Evolutionary conservation across 176 grass and related monocot genomes (phyloP).

Genomic region (Eleusine coracana): DNA sequence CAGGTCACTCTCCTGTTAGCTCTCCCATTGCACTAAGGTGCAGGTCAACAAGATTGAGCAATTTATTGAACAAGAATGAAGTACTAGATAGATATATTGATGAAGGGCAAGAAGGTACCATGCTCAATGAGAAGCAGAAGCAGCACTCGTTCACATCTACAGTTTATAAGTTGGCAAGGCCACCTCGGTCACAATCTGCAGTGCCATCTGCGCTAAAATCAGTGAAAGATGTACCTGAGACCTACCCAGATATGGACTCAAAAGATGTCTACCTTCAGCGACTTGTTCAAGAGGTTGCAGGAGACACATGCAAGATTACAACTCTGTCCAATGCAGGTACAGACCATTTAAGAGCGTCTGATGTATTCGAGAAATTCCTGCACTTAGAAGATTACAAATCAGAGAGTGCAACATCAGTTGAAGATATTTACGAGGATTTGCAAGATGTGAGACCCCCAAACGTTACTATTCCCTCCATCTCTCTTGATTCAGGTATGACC

Average conservation of each 20-base stretch:
- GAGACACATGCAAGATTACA: constrained; percentile 20
- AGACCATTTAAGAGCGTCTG: constrained; percentile 20
- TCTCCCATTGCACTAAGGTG: constrained; percentile 55
- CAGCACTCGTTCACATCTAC: constrained; percentile 40
- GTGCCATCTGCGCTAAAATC: constrained; percentile 46
- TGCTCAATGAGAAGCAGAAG: constrained; percentile 34
- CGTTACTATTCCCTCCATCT: neutral
- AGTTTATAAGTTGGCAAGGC: constrained; percentile 58
- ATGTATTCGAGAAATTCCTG: constrained; percentile 42
- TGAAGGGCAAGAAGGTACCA: constrained; percentile 53
- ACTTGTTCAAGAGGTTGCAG: constrained; percentile 32
- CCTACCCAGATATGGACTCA: constrained; percentile 37
- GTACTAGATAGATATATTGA: constrained; percentile 74
- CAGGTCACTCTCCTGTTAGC: constrained; percentile 57
- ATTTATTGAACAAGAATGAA: constrained; percentile 53
- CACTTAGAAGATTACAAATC: constrained; percentile 47
- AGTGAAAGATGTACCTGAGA: constrained; percentile 37
- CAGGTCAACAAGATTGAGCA: constrained; percentile 49
- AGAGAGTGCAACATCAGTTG: constrained; percentile 59
- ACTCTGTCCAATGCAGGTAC: constrained; percentile 21
- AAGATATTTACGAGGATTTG: constrained; percentile 85
- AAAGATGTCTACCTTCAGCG: constrained; percentile 25
- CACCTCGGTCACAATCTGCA: constrained; percentile 54
- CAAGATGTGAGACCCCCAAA: constrained; percentile 45
- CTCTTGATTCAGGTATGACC: constrained; percentile 32